These are phyloP conservation scores for Coemansia sp. DNA, from an alignment of 192 early-diverging fungal genomes.

Conservation along the genomic window DNA sequence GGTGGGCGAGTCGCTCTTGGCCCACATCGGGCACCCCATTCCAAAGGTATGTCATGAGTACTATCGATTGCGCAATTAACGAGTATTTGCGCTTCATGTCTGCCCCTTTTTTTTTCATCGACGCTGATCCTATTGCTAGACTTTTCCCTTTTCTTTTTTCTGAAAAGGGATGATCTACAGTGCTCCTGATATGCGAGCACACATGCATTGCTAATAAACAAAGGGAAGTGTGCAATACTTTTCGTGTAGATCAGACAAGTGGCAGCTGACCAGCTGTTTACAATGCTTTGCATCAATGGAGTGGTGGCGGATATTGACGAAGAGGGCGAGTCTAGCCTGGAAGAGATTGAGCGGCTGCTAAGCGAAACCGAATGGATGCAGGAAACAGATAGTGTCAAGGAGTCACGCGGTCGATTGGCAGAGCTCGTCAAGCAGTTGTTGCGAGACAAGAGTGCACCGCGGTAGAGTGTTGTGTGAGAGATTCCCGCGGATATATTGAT, in stretches of 20 bases:
- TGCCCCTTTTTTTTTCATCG: neutral
- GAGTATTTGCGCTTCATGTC: neutral
- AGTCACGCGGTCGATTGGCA: slow-evolving; percentile 23
- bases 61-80: slow-evolving; percentile 1
- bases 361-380: slow-evolving; percentile 45
- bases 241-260: slow-evolving; percentile 51
- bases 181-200: neutral
- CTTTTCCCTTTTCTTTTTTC: slow-evolving; percentile 7
- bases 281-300: slow-evolving; percentile 46
- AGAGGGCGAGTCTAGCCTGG: slow-evolving; percentile 9
- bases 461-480: neutral
- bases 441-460: neutral
- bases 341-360: slow-evolving; percentile 34
- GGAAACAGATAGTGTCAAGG: slow-evolving; percentile 26
- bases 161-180: slow-evolving; percentile 8
- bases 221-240: slow-evolving; percentile 6
- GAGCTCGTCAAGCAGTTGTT: slow-evolving; percentile 23
- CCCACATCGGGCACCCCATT: slow-evolving; percentile 42
- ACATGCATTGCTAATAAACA: slow-evolving; percentile 10
- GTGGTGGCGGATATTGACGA: slow-evolving; percentile 23
- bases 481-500: neutral
- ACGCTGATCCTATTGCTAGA: slow-evolving; percentile 9
- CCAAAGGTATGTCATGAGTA: slow-evolving; percentile 27
- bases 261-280: slow-evolving; percentile 51
- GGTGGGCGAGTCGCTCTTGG: slow-evolving; percentile 36